These are phyloP conservation scores for Neoboletus brunneissimus DNA, from an alignment of 768 basidiomycete species.

Conservation along the genomic window DNA sequence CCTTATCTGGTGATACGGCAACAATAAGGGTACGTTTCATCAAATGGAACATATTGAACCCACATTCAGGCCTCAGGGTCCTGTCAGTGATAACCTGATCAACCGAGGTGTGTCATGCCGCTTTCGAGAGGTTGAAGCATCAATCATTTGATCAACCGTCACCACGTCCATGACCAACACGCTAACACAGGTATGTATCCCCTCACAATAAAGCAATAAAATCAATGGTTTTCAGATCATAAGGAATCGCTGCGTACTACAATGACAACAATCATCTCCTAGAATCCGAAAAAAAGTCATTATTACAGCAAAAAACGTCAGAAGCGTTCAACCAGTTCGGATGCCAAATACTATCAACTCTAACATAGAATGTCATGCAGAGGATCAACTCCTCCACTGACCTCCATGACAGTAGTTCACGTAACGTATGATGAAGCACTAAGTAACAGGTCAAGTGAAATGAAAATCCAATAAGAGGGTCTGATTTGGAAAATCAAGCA, in stretches of 20 bases:
- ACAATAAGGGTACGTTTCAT: neutral
- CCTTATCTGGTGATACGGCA: no score
- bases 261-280: constrained; percentile 13
- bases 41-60: neutral
- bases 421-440: constrained; percentile 20
- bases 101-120: neutral
- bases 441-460: constrained; percentile 1
- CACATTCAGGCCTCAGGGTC: neutral
- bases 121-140: neutral
- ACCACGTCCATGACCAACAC: neutral
- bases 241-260: constrained; percentile 14
- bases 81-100: neutral
- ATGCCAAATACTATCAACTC: constrained; percentile 3
- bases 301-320: constrained; percentile 1
- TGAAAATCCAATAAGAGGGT: constrained; percentile 13
- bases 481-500: constrained; percentile 12
- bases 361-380: neutral
- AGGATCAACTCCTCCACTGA: constrained; percentile 1
- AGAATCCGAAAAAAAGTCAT: constrained; percentile 17
- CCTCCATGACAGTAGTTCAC: constrained; percentile 1
- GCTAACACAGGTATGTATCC: no score
- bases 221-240: constrained; percentile 15
- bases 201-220: neutral
- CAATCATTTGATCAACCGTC: neutral
- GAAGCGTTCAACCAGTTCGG: neutral